Conservation (phyloP, 768 basidiomycete genomes). For the Lactarius deliciosus region DNA sequence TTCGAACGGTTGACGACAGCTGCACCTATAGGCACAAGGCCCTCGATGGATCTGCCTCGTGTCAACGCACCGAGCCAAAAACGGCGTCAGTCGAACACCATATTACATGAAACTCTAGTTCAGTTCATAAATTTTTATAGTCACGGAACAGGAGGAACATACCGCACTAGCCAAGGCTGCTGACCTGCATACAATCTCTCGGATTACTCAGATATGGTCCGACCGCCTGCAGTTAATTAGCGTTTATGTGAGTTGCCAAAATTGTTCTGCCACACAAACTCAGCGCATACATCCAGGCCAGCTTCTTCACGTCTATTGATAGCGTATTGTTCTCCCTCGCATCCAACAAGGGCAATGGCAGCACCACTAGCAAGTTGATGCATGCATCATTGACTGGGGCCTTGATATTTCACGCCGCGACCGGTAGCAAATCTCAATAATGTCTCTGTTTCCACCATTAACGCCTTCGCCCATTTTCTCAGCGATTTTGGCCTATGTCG, state of each 20-base stretch:
- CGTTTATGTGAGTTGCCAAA: conserved; percentile 21
- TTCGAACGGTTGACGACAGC: background rate
- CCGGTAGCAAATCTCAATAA: conserved; percentile 10
- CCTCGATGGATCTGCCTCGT: background rate
- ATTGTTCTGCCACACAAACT: background rate
- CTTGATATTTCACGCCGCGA: conserved; percentile 25
- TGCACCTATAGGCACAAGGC: background rate
- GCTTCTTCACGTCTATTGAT: conserved; percentile 27
- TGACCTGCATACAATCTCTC: conserved; percentile 20
- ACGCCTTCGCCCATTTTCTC: background rate
- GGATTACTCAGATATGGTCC: conserved; percentile 23
- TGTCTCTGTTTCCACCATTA: background rate
- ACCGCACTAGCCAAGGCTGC: conserved; percentile 10
- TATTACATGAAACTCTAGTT: background rate
- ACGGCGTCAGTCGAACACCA: background rate
- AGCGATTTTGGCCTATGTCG: conserved; percentile 26
- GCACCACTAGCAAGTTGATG: conserved; percentile 9
- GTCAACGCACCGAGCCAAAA: background rate
- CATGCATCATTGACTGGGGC: conserved; percentile 17
- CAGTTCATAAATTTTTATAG: background rate
- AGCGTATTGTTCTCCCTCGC: conserved; percentile 26
- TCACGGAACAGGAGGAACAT: conserved; percentile 7
- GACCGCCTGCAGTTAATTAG: conserved; percentile 23
- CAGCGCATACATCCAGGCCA: conserved; percentile 17
- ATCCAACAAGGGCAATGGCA: conserved; percentile 6